Base-by-base conservation (phyloP, 2,329 filamentous ascomycete species). In the Lachnellula hyalina region DNA sequence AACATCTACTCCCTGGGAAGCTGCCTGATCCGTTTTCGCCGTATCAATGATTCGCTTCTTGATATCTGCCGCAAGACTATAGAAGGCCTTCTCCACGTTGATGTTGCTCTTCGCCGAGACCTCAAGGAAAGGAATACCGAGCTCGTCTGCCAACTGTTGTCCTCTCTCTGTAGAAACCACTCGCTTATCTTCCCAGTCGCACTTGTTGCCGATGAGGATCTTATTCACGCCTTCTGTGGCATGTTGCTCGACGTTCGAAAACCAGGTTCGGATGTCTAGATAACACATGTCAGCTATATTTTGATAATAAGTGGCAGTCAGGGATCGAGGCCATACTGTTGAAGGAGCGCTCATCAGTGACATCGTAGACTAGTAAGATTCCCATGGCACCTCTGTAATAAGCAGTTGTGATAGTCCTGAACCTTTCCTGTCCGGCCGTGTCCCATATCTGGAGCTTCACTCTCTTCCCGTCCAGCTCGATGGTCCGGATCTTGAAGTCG, bases 381-480 rank as follows among this genome's bases (percentile, higher is more conserved):
- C 94, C 94, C 93, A 97, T 97, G 64, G 94, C 94, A 68, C 94
- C 94, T 70, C 94, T 84, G 76, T 99, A 99, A 78, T 99, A 99
- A 64, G 94, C 93, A 47, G 94, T 97, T 51, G 94, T 99, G 77
- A 99, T 99, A 62, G 94, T 99, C 64, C 94, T 85, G 83, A 99
- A 99, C 60, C 94, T 88, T 77, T 99, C 94, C 75, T 99, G 94
- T 53, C 94, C 94, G 52, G 94, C 94, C 25, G 94, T 99, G 71
- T 99, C 94, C 94, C 94, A 99, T 76, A 99, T 99, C 79, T 99
- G 94, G 72, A 99, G 78, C 82, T 99, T 99, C 68, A 99, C 94
- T 61, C 93, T 84, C 84, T 99, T 99, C 72, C 93, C 93, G 76
- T 99, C 94, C 65, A 99, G 81, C 77, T 99, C 94, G 77, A 99